Base-by-base conservation (phyloP, 2,329 filamentous ascomycete species). In the Metarhizium sp. region DNA sequence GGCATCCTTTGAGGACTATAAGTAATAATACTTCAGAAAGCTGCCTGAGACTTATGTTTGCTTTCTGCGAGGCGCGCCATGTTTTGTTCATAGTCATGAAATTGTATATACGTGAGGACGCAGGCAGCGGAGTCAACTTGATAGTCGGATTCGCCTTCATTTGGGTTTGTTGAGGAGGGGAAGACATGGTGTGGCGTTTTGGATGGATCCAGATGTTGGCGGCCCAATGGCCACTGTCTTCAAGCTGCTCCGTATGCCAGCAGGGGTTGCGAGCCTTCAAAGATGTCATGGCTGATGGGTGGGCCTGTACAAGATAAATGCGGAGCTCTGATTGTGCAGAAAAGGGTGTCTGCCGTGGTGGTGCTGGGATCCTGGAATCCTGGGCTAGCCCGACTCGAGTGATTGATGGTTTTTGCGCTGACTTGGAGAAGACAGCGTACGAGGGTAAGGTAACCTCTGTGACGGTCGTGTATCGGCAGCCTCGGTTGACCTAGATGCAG, bases 81-180 rank as follows among this genome's bases (percentile, higher is more conserved):
- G 42, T 45, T 20, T 20, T 5, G 42, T 45, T 40, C 32, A 11
- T 34, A 11, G 32, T 11, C 32, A 7, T 11, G 32, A 11, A 34
- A 1, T 34, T 11, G 32, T 34, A 34, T 11, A 6, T 34, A 34
- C 7, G 10, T 1, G 32, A 8, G 32, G 32, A 11, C 32, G 25
- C 25, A 25, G 40, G 40, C 16, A 43, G 16, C 40, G 40, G 40
- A 43, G 40, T 1, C 46, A 4, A 16, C 46, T 48, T 48, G 46
- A 43, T 43, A 18, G 13, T 18, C 46, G 25, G 46, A 8, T n/a
- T 50, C 32, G 25, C 47, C 47, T 34, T 32, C 25, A 1, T 11
- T n/a, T 50, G 47, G 47, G 47, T 34, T 50, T 50, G 47, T 50
- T 50, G 47, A 34, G 47, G 47, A 50, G 47, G 47, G 47, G 29